phyloP scores from a whole-genome alignment of 2,329 filamentous ascomycete species.

The Fusarium agapanthi region DNA sequence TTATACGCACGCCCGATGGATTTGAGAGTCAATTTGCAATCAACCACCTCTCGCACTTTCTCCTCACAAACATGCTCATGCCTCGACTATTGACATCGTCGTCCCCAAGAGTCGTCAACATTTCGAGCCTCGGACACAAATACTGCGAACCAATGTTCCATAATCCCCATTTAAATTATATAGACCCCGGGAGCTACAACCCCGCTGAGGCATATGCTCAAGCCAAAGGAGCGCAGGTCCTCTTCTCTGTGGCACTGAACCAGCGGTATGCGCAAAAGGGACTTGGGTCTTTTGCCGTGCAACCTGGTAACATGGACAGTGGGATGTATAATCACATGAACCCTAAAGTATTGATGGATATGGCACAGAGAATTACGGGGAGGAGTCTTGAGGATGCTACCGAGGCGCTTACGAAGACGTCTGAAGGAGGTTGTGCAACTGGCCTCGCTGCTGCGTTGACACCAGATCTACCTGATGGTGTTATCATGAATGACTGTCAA shows the following conservation, averaged over 20 bases:
- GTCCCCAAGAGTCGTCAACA: background rate
- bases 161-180: background rate
- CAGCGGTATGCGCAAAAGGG: background rate
- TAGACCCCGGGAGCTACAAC: fast-evolving
- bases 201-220: background rate
- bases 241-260: background rate
- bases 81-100: background rate
- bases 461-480: background rate
- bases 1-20: fast-evolving
- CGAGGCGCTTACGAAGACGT: background rate
- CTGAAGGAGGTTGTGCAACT: background rate
- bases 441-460: background rate
- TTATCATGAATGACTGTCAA: background rate
- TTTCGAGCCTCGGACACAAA: background rate
- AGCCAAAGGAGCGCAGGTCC: background rate
- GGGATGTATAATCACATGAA: background rate
- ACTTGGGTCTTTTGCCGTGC: background rate
- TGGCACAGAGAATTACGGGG: background rate
- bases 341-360: background rate
- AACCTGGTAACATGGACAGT: background rate
- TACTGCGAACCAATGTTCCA: background rate
- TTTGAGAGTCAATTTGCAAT: background rate
- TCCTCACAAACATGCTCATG: background rate
- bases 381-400: background rate
- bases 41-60: background rate